These are phyloP conservation scores for Linum tenue DNA, from an alignment of 345 rosid species.

Conservation along the genomic window DNA sequence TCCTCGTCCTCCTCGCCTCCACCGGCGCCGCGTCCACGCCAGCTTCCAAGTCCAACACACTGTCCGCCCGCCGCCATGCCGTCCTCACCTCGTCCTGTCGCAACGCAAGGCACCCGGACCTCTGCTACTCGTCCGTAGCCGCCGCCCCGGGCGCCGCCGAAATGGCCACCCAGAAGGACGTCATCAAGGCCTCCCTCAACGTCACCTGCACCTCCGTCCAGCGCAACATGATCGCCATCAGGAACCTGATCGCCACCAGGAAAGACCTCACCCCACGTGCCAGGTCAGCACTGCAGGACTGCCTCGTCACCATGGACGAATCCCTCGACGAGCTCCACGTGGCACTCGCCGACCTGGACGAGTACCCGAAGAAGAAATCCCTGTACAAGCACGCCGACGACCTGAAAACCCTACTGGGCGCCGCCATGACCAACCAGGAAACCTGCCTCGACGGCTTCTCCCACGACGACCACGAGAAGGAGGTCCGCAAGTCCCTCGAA, in stretches of 20 bases:
- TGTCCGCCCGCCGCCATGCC: no score
- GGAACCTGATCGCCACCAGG: neutral
- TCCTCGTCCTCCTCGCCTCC: no score
- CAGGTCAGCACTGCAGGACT: neutral
- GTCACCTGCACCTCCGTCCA: neutral
- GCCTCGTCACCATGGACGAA: neutral
- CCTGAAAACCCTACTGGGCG: neutral
- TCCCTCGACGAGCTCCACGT: neutral
- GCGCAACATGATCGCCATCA: neutral
- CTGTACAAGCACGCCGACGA: neutral
- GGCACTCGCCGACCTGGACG: neutral
- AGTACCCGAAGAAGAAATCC: neutral
- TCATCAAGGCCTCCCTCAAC: neutral
- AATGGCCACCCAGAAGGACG: neutral
- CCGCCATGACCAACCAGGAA: neutral
- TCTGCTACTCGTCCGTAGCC: no score
- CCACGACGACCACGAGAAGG: neutral
- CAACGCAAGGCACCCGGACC: no score
- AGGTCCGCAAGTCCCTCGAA: neutral
- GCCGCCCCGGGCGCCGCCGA: no score
- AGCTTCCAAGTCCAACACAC: no score
- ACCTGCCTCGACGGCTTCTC: neutral
- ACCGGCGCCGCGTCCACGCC: no score
- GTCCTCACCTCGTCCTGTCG: no score
- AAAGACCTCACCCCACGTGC: neutral